Conservation (phyloP, 192 early-diverging fungal genomes). For the Phycomyces blakesleeanus region DNA sequence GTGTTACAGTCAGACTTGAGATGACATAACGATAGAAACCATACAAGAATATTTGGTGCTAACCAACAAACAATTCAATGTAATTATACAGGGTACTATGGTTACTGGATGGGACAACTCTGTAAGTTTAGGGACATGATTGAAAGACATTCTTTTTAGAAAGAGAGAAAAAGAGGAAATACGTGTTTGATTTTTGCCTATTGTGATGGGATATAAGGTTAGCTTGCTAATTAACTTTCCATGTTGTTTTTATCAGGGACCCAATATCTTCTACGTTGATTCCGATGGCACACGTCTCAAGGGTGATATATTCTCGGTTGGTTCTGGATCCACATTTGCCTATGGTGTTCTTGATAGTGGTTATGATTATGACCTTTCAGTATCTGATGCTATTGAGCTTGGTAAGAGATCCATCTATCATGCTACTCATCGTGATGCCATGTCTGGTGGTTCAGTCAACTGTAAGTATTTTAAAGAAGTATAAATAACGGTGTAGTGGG, state of each 20-base stretch:
- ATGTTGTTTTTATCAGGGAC: conserved; percentile 57
- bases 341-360: conserved; percentile 95
- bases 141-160: too few relatives aligned
- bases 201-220: too few relatives aligned
- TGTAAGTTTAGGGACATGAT: conserved; percentile 33
- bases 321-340: conserved; percentile 97
- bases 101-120: conserved; percentile 97
- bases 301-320: conserved; percentile 91
- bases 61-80: background rate
- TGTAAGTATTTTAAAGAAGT: conserved; percentile 36
- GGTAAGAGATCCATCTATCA: conserved; percentile 92
- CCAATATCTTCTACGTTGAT: conserved; percentile 94
- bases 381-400: conserved; percentile 86
- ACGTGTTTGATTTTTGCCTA: too few relatives aligned
- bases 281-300: conserved; percentile 87
- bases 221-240: background rate
- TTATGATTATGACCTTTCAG: conserved; percentile 77
- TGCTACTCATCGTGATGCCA: conserved; percentile 92
- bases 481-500: too few relatives aligned
- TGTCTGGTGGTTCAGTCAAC: conserved; percentile 83
- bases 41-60: background rate
- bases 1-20: background rate
- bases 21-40: background rate
- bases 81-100: conserved; percentile 86
- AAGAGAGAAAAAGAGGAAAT: too few relatives aligned